Conservation (phyloP, 1,284 basidiomycete species). For the Leccinum laetum region DNA sequence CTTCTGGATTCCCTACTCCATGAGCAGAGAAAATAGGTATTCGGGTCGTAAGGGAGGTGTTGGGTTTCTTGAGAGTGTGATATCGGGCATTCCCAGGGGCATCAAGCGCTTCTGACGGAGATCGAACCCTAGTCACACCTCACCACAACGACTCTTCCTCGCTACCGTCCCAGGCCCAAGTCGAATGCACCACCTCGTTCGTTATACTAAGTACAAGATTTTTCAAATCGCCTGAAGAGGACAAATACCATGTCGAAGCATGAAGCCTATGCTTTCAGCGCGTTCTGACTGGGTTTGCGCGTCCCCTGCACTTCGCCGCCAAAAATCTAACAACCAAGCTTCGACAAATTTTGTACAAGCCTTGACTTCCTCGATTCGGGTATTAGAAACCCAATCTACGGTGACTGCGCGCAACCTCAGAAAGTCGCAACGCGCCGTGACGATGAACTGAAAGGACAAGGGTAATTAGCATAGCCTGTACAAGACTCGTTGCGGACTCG, state of each 20-base stretch:
- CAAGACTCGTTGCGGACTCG: not conserved
- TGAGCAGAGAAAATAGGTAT: too few species aligned
- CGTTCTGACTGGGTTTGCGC: not conserved
- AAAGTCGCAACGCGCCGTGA: not conserved
- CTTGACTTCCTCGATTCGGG: not conserved
- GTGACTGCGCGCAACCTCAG: not conserved
- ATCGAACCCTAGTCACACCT: too few species aligned
- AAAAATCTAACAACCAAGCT: not conserved
- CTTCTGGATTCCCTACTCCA: too few species aligned
- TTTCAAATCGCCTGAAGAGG: not conserved
- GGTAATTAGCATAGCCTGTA: not conserved
- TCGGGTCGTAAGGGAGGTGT: too few species aligned
- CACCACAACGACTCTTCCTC: too few species aligned
- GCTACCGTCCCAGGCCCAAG: too few species aligned
- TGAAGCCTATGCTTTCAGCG: not conserved
- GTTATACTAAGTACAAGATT: too few species aligned
- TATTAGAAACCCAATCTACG: not conserved
- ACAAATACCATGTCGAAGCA: not conserved
- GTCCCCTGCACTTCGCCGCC: not conserved
- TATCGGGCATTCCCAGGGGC: too few species aligned
- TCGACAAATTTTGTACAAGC: not conserved
- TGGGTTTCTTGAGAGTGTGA: too few species aligned
- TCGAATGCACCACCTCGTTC: too few species aligned
- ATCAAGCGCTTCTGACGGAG: too few species aligned
- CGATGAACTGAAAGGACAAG: not conserved